These are phyloP conservation scores for Wickerhamomyces chambardii DNA, from an alignment of 805 yeast genomes.

Conservation along the genomic window DNA sequence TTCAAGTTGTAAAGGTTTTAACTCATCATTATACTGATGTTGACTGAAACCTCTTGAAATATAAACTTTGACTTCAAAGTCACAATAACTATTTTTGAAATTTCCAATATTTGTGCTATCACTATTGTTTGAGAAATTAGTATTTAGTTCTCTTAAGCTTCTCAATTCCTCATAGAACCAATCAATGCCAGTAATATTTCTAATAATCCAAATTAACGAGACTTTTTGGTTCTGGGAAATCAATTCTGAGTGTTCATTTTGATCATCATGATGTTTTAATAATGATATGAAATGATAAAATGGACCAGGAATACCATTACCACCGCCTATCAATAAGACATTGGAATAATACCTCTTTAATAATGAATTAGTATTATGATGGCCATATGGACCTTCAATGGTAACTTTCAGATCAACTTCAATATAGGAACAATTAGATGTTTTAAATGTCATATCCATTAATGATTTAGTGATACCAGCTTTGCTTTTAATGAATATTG, in stretches of 20 bases:
- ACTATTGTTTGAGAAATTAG: too few relatives aligned
- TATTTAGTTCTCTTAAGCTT: conserved; percentile 10
- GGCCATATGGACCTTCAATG: conserved; percentile 61
- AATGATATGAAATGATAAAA: conserved; percentile 29
- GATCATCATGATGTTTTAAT: too few relatives aligned
- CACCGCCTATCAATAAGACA: conserved; percentile 38
- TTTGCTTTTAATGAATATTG: conserved; percentile 40
- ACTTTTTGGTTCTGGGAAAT: too few relatives aligned
- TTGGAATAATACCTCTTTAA: conserved; percentile 26
- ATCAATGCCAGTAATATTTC: conserved; percentile 37
- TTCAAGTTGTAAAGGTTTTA: too few relatives aligned
- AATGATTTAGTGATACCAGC: conserved; percentile 46
- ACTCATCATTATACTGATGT: too few relatives aligned
- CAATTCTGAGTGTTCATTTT: too few relatives aligned
- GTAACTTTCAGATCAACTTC: conserved; percentile 23
- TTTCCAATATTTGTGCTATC: too few relatives aligned
- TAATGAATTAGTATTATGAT: conserved; percentile 24
- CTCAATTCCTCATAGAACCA: conserved; percentile 39
- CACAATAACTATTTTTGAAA: neutral
- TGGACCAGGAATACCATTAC: conserved; percentile 46
- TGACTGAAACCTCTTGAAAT: too few relatives aligned
- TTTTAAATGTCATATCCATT: conserved; percentile 16
- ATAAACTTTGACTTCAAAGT: too few relatives aligned
- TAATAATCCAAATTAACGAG: conserved; percentile 58
- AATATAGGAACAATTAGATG: conserved; percentile 8